Base-by-base conservation (phyloP, 495 filamentous ascomycete genomes). In the Cairneyella variabilis region DNA sequence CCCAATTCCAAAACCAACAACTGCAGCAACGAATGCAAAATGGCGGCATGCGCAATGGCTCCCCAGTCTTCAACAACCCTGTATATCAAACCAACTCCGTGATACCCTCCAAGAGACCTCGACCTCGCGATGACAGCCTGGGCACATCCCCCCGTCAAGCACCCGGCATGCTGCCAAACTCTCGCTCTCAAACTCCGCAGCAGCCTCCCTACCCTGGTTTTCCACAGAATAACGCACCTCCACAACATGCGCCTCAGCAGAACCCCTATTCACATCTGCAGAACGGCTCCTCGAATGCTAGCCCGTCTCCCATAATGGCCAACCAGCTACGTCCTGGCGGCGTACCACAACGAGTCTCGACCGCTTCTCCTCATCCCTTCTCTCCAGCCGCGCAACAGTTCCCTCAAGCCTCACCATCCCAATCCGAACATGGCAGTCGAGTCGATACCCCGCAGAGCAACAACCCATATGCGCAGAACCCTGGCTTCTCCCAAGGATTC, bases 131-230 rank as follows among this genome's bases (percentile, higher is more conserved):
- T 69, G 91, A 96, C 70, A 88, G 82, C 53, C 78, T 93, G 57
- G 81, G 79, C 49, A 84, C 86, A 71, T 96, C 91, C 26, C 91
- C 91, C 50, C 79, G 85, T 63, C 88, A 83, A 67, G 80, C 83
- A 34, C 83, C 88, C 14, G 84, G 83, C 20, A 84, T 84, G 65
- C 68, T 90, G 22, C 82, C 86, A 26, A 83, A 80, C 28, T 96
- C 92, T 68, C 90, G 91, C 68, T 91, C 92, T 58, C 91, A 96
- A 60, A 97, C 92, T 25, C 92, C 92, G 26, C 86, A 89, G 60
- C 87, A 95, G 59, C 71, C 80, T 59, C 69, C 76, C 45, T 76
- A 84, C 74, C 75, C 79, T 65, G 75, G 86, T 61, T 82, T 83
- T 65, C 80, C 77, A 59, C 72, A 73, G 44, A 77, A 72, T 58